Evolutionary conservation across 805 yeast species (phyloP).

Genomic region (Brettanomyces sp.): DNA sequence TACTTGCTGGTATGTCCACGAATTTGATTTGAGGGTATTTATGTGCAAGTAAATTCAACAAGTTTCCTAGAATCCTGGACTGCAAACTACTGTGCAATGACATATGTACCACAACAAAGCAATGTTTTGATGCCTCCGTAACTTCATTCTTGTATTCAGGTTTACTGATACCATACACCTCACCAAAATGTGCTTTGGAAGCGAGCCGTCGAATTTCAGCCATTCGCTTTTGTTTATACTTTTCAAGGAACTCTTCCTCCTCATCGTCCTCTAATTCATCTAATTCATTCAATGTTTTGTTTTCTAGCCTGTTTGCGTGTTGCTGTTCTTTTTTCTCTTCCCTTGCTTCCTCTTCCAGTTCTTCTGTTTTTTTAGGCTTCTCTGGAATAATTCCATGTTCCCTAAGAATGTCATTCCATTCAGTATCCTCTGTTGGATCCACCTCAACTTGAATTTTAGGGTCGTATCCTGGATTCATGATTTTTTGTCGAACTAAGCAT

Average conservation of each 20-base stretch:
- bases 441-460: slow-evolving; percentile 75
- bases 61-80: slow-evolving; percentile 56
- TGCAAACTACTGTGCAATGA: slow-evolving; percentile 61
- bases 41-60: slow-evolving; percentile 50
- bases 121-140: slow-evolving; percentile 64
- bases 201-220: slow-evolving; percentile 59
- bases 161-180: slow-evolving; percentile 68
- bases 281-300: slow-evolving; percentile 67
- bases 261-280: slow-evolving; percentile 89
- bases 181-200: slow-evolving; percentile 54
- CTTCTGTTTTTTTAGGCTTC: slow-evolving; percentile 82
- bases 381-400: slow-evolving; percentile 88
- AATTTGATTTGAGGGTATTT: slow-evolving; percentile 78
- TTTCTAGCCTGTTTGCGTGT: slow-evolving; percentile 76
- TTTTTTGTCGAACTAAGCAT: not conserved
- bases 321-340: slow-evolving; percentile 74
- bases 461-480: slow-evolving; percentile 22
- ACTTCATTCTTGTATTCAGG: slow-evolving; percentile 83
- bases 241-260: slow-evolving; percentile 79
- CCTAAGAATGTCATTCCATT: slow-evolving; percentile 95
- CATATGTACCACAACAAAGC: slow-evolving; percentile 70
- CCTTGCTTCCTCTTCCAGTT: slow-evolving; percentile 76
- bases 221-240: slow-evolving; percentile 69
- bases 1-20: slow-evolving; percentile 81
- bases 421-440: slow-evolving; percentile 94